Conservation (phyloP, 208 protist genomes). For the Balamuthia mandrillaris region DNA sequence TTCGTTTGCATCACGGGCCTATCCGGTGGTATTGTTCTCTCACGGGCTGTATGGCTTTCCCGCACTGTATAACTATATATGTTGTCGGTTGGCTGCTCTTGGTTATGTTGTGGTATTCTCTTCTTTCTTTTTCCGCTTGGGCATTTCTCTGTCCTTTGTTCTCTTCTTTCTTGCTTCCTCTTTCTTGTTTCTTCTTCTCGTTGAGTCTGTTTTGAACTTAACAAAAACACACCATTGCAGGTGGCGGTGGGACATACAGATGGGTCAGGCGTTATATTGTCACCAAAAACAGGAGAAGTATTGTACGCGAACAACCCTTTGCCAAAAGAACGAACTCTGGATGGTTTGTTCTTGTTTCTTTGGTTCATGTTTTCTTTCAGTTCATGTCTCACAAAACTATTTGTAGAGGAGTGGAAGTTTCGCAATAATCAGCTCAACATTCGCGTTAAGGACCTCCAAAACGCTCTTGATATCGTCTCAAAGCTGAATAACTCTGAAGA, state of each 20-base stretch:
- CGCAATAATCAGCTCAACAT: not conserved
- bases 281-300: not conserved
- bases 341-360: not conserved
- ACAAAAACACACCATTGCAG: no score
- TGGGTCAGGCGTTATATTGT: not conserved
- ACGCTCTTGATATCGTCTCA: not conserved
- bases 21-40: not conserved
- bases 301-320: not conserved
- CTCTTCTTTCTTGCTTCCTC: not conserved
- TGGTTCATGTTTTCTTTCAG: not conserved
- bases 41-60: constrained; percentile 25
- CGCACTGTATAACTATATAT: constrained; percentile 5
- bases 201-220: not conserved
- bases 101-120: constrained; percentile 6
- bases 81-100: not conserved
- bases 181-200: not conserved
- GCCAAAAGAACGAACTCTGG: not conserved
- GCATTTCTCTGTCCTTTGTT: not conserved
- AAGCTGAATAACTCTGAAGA: not conserved
- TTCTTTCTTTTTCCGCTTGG: not conserved
- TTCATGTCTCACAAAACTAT: not conserved
- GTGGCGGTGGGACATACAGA: constrained; percentile 16
- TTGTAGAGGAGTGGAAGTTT: not conserved
- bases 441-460: not conserved
- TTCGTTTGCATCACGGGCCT: no score